Evolutionary conservation across 305 asterid species (phyloP), one percentile per base, ranked within the genome.

Genomic region (Euphrasia arctica): DNA sequence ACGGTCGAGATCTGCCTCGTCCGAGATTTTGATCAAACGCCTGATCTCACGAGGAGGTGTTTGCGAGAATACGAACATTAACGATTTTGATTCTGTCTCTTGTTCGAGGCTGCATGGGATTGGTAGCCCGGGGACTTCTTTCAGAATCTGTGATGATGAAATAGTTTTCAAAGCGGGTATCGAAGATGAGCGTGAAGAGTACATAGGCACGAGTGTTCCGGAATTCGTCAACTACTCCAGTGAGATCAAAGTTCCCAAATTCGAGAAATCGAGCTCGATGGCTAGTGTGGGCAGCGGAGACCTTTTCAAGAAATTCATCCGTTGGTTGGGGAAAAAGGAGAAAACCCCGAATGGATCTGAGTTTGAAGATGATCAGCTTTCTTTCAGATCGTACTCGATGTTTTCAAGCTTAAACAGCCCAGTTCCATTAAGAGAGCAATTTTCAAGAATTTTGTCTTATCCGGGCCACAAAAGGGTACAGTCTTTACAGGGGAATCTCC

Each of bases 121-220:
- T 5, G 76, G 84, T 62, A 89, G 95, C 50, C 98, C 98, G 0
- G 98, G 98, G 6, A 79, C 95, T 18, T 85, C 90, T 31, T 91
- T 91, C 73, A 74, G 68, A 76, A 70, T 76, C 78, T 87, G 89
- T 0, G 98, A 91, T 63, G 76, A 84, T 1, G 95, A 91, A 71
- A 85, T 91, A 58, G 77, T 91, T 58, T 63, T 85, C 62, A 73
- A 84, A 49, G 32, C 90, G 0, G 89, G 87, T 27, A 34, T 76
- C 11, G 92, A 82, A 22, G 79, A 75, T 15, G 71, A 2, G 13
- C 22, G 15, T 27, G 54, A 12, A 48, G 22, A 39, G 11, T 12
- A 48, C 8, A 48, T 39, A 18, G 34, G 9, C 81, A 7, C 81
- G 84, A 28, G 18, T 13, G 4, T 50, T 15, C 25, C 89, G 1